phyloP scores from a whole-genome alignment of 2,329 filamentous ascomycete genomes.

The Colletotrichum liriopes region DNA sequence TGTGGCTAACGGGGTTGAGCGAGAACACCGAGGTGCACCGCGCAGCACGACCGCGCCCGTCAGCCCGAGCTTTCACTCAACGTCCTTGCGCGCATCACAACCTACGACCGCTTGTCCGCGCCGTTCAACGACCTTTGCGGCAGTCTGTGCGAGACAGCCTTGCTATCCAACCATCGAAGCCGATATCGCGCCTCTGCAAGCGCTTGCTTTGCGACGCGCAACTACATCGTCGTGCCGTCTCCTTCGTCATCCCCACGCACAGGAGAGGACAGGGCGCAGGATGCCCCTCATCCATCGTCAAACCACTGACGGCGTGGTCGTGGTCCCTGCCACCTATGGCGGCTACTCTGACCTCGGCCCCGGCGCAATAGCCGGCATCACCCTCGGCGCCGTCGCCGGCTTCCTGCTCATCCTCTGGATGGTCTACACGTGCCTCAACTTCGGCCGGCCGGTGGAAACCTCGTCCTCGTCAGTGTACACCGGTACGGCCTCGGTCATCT shows the following conservation, averaged over 20 bases:
- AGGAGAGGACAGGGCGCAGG: background rate
- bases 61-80: constrained; percentile 14
- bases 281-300: constrained; percentile 41
- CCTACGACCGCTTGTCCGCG: background rate
- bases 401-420: constrained; percentile 69
- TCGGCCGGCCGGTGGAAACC: constrained; percentile 53
- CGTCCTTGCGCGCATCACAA: constrained; percentile 9
- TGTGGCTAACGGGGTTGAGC: constrained; percentile 8
- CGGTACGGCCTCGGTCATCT: constrained; percentile 45
- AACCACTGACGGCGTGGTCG: constrained; percentile 45
- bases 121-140: constrained; percentile 19
- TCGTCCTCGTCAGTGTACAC: constrained; percentile 44
- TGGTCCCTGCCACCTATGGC: constrained; percentile 56
- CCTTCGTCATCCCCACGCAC: constrained; percentile 14
- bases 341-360: constrained; percentile 55
- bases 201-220: constrained; percentile 21
- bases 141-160: constrained; percentile 22
- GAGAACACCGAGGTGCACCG: constrained; percentile 18
- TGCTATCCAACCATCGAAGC: background rate
- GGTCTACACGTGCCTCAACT: constrained; percentile 65
- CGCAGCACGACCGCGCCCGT: constrained; percentile 6
- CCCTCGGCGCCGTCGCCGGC: constrained; percentile 63
- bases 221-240: background rate
- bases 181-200: constrained; percentile 11
- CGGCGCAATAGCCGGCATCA: constrained; percentile 60